A percentile compares a stretch with the other conserved stretches of the same genome.
Evolutionary conservation across 2,329 filamentous ascomycete genomes (phyloP).

Genomic region (Alternaria sp.): DNA sequence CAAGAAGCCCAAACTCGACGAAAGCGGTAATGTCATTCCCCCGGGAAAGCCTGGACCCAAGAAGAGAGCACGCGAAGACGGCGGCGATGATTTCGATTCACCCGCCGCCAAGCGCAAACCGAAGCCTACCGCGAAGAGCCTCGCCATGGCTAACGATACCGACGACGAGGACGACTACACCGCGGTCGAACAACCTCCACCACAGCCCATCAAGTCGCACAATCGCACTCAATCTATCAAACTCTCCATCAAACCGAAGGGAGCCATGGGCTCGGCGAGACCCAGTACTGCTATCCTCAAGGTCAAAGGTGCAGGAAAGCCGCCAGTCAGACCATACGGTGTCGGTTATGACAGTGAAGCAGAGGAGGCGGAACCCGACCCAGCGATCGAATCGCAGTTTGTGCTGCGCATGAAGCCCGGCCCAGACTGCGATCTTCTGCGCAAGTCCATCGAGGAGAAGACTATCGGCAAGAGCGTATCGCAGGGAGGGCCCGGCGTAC

Average conservation of each 20-base stretch:
- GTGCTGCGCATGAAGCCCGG: constrained; percentile 88
- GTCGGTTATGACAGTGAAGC: constrained; percentile 97
- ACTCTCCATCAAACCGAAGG: constrained; percentile 46
- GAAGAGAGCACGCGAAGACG: constrained; percentile 51
- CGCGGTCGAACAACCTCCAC: constrained; percentile 15
- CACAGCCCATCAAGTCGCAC: constrained; percentile 16
- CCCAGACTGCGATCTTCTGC: constrained; percentile 84
- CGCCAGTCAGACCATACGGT: constrained; percentile 68
- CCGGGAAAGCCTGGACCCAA: constrained; percentile 39
- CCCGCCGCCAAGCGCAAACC: constrained; percentile 46
- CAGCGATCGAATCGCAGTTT: constrained; percentile 88
- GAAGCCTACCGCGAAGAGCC: constrained; percentile 47
- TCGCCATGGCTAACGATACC: constrained; percentile 35
- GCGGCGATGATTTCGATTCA: constrained; percentile 40
- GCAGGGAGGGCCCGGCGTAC: constrained; percentile 78
- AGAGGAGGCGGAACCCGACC: constrained; percentile 87
- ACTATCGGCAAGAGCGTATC: constrained; percentile 73
- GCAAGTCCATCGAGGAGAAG: constrained; percentile 77
- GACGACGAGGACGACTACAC: constrained; percentile 40
- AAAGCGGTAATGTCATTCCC: constrained; percentile 35
- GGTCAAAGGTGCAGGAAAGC: constrained; percentile 47
- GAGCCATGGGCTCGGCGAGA: constrained; percentile 23
- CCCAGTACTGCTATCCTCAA: constrained; percentile 42
- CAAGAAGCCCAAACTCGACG: constrained; percentile 51
- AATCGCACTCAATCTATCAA: constrained; percentile 42